Evolutionary conservation across 192 early-diverging fungal species (phyloP).

Genomic region (Globomyces pollinis-pini): DNA sequence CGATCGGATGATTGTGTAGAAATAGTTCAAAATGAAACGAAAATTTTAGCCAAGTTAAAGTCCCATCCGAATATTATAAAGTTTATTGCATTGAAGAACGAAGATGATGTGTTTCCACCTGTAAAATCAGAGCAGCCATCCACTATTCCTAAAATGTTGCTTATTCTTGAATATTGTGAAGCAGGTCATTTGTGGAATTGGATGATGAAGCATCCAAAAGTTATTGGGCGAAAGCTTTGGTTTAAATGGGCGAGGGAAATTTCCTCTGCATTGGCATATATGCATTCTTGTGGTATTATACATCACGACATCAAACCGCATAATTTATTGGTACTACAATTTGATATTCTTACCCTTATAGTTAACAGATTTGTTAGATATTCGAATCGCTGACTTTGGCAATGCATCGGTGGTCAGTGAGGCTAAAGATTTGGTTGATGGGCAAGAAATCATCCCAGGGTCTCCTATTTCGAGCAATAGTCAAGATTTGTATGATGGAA

Average conservation of each 20-base stretch:
- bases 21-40: constrained; percentile 27
- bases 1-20: constrained; percentile 25
- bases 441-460: constrained; percentile 10
- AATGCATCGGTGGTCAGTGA: constrained; percentile 45
- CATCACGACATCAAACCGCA: constrained; percentile 57
- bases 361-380: constrained; percentile 35
- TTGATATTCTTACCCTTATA: constrained; percentile 15
- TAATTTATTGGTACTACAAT: constrained; percentile 40
- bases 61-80: constrained; percentile 33
- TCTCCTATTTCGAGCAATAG: constrained; percentile 11
- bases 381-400: constrained; percentile 45
- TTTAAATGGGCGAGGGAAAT: constrained; percentile 43
- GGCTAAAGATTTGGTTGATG: constrained; percentile 1
- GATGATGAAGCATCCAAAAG: constrained; percentile 19
- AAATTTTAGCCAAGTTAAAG: constrained; percentile 23
- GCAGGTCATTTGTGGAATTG: constrained; percentile 47
- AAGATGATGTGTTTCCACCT: constrained; percentile 23
- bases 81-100: constrained; percentile 42
- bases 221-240: constrained; percentile 36
- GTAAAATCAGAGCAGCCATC: background rate
- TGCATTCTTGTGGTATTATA: constrained; percentile 43
- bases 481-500: constrained; percentile 28
- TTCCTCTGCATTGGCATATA: constrained; percentile 32
- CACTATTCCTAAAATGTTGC: constrained; percentile 19
- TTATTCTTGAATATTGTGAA: constrained; percentile 37